A percentile compares a stretch with the other conserved stretches of the same genome.
phyloP scores from a whole-genome alignment of 768 basidiomycete genomes.

The Leccinum disarticulatum region DNA sequence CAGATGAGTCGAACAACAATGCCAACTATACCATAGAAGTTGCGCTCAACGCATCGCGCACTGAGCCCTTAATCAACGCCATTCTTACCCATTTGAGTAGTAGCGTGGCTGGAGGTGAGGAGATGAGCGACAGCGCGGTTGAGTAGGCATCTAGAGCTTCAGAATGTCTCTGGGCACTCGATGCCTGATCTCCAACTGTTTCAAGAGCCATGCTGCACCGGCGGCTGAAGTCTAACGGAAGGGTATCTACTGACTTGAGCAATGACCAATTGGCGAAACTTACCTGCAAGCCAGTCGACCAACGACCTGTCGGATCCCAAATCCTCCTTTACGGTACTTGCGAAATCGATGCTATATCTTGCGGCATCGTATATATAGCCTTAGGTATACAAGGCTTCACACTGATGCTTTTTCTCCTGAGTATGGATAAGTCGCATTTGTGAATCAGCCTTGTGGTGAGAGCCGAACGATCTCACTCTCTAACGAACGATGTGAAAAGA shows the following conservation, averaged over 20 bases:
- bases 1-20: background rate
- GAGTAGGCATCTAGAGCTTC: constrained; percentile 1
- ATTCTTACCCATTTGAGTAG: background rate
- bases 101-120: background rate
- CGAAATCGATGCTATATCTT: background rate
- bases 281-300: constrained; percentile 9
- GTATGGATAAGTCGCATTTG: background rate
- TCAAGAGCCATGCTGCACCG: background rate
- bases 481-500: too few species aligned
- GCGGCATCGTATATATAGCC: constrained; percentile 3
- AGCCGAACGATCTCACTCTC: too few species aligned
- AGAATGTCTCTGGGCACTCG: background rate
- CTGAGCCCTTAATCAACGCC: background rate
- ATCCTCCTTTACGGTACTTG: background rate
- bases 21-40: background rate
- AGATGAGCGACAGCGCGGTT: background rate
- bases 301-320: background rate
- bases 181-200: constrained; percentile 1
- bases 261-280: background rate
- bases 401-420: constrained; percentile 6
- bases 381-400: constrained; percentile 2
- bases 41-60: background rate
- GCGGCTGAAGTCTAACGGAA: constrained; percentile 1
- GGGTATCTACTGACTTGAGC: background rate
- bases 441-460: too few species aligned